phyloP scores from a whole-genome alignment of 2,329 filamentous ascomycete species.

The Peltaster fructicola region DNA sequence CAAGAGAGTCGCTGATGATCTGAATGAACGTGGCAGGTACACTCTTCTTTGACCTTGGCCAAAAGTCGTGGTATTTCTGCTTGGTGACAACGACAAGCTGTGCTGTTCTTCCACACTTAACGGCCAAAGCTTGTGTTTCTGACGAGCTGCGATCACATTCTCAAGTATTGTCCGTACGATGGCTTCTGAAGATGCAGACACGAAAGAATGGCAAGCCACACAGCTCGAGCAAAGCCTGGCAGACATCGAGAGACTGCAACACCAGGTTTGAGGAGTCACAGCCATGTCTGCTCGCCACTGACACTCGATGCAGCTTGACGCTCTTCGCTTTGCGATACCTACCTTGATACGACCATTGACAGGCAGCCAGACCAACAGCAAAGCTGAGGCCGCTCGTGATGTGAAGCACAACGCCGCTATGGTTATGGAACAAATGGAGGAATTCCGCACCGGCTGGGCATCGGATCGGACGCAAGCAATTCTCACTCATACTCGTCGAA shows the following conservation, averaged over 20 bases:
- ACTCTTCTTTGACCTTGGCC: slow-evolving; percentile 1
- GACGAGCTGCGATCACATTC: too few species aligned
- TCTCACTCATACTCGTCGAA: slow-evolving; percentile 20
- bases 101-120: slow-evolving; percentile 1
- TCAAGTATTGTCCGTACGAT: too few species aligned
- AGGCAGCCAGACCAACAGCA: slow-evolving; percentile 9
- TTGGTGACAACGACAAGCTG: background rate
- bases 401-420: slow-evolving; percentile 21
- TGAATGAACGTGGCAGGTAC: too few species aligned
- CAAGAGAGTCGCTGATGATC: too few species aligned
- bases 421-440: slow-evolving; percentile 20
- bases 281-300: background rate
- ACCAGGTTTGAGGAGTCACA: too few species aligned
- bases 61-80: slow-evolving; percentile 1
- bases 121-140: background rate
- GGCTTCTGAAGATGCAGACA: slow-evolving; percentile 2
- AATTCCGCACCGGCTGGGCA: slow-evolving; percentile 22
- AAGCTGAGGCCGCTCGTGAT: slow-evolving; percentile 20
- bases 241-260: slow-evolving; percentile 26
- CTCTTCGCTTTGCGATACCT: slow-evolving; percentile 25
- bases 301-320: slow-evolving; percentile 21
- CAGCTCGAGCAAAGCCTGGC: slow-evolving; percentile 26
- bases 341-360: slow-evolving; percentile 24
- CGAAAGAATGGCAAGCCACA: too few species aligned
- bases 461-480: slow-evolving; percentile 19